A percentile compares a stretch with the other conserved stretches of the same genome.
phyloP scores from a whole-genome alignment of 1,139 yeast genomes.

The Kluyveromyces sp. region DNA sequence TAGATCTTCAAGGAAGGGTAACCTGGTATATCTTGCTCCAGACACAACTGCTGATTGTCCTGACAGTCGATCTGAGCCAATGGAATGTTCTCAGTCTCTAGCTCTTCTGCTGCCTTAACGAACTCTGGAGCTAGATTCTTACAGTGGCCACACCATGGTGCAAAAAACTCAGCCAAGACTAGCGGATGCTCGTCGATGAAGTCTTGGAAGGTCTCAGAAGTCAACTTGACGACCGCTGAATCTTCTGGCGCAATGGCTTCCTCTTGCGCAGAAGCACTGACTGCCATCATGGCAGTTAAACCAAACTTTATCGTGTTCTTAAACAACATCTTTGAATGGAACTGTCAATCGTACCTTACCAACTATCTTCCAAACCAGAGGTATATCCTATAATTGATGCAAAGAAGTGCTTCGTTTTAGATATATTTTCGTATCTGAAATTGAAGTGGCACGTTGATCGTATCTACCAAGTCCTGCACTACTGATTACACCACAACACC shows the following conservation, averaged over 20 bases:
- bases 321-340: slow-evolving; percentile 9
- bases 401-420: neutral
- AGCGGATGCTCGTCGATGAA: slow-evolving; percentile 68
- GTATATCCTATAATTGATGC: neutral
- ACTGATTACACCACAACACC: too few relatives aligned
- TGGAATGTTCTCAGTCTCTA: slow-evolving; percentile 60
- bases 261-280: slow-evolving; percentile 34
- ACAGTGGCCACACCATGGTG: slow-evolving; percentile 99
- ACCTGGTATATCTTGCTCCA: slow-evolving; percentile 69
- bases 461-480: too few relatives aligned
- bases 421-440: neutral
- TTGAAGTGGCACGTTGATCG: neutral
- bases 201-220: slow-evolving; percentile 52
- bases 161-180: slow-evolving; percentile 90
- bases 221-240: slow-evolving; percentile 81
- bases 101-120: slow-evolving; percentile 71
- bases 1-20: slow-evolving; percentile 89
- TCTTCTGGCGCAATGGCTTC: slow-evolving; percentile 72
- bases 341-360: neutral
- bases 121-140: slow-evolving; percentile 90
- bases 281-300: slow-evolving; percentile 27
- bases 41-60: slow-evolving; percentile 74
- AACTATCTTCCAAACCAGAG: neutral
- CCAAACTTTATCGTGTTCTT: slow-evolving; percentile 12
- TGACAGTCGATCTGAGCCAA: slow-evolving; percentile 94